Conservation (phyloP, 2,329 filamentous ascomycete genomes). For the Aspergillus jensenii region DNA sequence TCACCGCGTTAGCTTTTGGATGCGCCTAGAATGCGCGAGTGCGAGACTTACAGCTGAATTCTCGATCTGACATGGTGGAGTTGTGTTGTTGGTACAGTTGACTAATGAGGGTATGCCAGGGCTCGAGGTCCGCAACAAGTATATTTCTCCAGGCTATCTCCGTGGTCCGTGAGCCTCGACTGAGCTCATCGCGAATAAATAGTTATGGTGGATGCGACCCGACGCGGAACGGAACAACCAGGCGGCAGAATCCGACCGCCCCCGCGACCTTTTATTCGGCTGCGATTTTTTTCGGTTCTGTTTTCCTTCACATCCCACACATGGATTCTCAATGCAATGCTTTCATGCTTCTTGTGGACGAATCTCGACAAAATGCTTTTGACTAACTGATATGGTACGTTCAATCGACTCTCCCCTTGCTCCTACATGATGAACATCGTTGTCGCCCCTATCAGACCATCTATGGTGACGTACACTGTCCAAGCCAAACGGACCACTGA, state of each 20-base stretch:
- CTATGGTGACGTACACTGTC: conserved; percentile 62
- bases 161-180: background rate
- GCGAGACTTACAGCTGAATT: conserved; percentile 49
- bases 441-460: conserved; percentile 65
- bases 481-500: conserved; percentile 63
- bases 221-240: conserved; percentile 19
- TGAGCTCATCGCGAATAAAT: conserved; percentile 11
- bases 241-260: conserved; percentile 30
- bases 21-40: conserved; percentile 11
- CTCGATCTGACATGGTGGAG: conserved; percentile 54
- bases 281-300: conserved; percentile 24
- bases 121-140: background rate
- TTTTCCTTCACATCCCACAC: conserved; percentile 18
- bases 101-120: background rate
- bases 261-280: conserved; percentile 20
- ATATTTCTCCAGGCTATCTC: background rate
- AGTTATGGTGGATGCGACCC: conserved; percentile 11
- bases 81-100: background rate
- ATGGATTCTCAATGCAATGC: conserved; percentile 10
- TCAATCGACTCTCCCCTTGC: conserved; percentile 10
- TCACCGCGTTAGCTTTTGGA: conserved; percentile 20
- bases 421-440: conserved; percentile 56
- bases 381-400: conserved; percentile 29
- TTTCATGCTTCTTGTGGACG: background rate
- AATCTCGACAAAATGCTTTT: background rate